Conservation (phyloP, 2,329 filamentous ascomycete genomes). For the Chrysoporthe deuterocubensis region DNA sequence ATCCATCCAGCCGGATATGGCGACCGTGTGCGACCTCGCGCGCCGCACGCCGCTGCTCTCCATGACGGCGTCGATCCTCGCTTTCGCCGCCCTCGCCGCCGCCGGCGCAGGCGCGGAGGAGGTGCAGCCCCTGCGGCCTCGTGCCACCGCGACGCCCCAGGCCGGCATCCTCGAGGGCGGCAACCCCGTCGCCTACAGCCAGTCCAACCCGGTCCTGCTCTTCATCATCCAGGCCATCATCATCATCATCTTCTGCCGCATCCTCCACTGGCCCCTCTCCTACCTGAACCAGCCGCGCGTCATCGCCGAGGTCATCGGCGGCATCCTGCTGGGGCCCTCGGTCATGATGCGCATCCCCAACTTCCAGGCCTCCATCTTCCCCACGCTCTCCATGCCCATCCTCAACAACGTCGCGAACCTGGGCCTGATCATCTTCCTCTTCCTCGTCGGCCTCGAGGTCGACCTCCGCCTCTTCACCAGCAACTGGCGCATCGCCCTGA, state of each 20-base stretch:
- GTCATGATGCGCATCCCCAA: conserved; percentile 85
- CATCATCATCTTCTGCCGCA: conserved; percentile 74
- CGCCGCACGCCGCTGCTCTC: conserved; percentile 11
- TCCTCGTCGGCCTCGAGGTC: conserved; percentile 86
- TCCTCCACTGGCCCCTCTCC: conserved; percentile 73
- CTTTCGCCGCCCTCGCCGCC: conserved; percentile 11
- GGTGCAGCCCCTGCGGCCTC: neutral
- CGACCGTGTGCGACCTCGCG: conserved; percentile 7
- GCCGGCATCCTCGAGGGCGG: conserved; percentile 65
- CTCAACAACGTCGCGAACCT: conserved; percentile 80
- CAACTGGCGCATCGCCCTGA: conserved; percentile 81
- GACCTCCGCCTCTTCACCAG: conserved; percentile 76
- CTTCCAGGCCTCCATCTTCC: conserved; percentile 79
- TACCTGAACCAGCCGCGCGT: conserved; percentile 75
- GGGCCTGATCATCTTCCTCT: conserved; percentile 82
- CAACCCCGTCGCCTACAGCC: conserved; percentile 65
- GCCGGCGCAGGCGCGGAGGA: conserved; percentile 37
- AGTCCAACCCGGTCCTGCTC: conserved; percentile 67
- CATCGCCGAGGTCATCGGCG: conserved; percentile 79
- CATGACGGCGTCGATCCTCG: conserved; percentile 18
- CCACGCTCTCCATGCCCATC: conserved; percentile 72
- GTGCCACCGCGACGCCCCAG: conserved; percentile 34
- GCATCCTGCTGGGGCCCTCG: conserved; percentile 82
- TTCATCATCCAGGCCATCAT: conserved; percentile 74
- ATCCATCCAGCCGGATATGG: neutral